Base-by-base conservation (phyloP, 2,329 filamentous ascomycete genomes). In the Diaporthe sp. region DNA sequence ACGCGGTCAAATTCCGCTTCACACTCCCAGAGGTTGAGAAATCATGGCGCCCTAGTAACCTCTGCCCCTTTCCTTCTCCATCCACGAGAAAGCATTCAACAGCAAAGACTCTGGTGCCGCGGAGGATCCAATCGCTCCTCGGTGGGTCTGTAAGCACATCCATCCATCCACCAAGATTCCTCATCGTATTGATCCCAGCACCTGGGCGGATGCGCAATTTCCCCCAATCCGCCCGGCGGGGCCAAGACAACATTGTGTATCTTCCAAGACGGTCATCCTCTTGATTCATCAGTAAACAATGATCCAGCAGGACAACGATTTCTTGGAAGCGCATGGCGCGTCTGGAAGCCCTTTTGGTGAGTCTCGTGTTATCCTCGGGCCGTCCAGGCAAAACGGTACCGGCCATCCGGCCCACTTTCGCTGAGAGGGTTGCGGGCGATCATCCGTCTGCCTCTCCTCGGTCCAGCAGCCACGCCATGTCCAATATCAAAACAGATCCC, bases 181-280 rank as follows among this genome's bases (percentile, higher is more conserved):
- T 42, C 49, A 42, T 69, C 65, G 65, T 69, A 69, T 69, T 69
- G 34, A 69, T 69, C 49, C 49, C 49, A 55, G 65, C 34, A 28
- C 65, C 65, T 42, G 49, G 46, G 65, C 65, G 49, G 65, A 5
- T 69, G 65, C 34, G 65, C n/a, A 69, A 69, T 69, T 69, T 69
- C 65, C 65, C 65, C 46, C 65, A 69, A 46, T 3, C 65, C 49
- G 65, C 49, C 49, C 13, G 49, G 65, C 65, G 65, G 65, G 49
- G 31, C 65, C 65, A 69, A 55, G 65, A 62, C 28, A 55, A 22
- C 46, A 69, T 53, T 55, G 46, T 37, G 12, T 34, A 25, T 31
- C 51, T 69, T 69, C 34, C 65, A 22, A 42, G 49, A 39, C 2
- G 22, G 34, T 39, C 49, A 55, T 69, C 49, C 28, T 69, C 25